Percentiles rank a stretch among this genome's conserved stretches.
Conservation (phyloP, 108 stramenopile species). For the Skeletonema potamos region DNA sequence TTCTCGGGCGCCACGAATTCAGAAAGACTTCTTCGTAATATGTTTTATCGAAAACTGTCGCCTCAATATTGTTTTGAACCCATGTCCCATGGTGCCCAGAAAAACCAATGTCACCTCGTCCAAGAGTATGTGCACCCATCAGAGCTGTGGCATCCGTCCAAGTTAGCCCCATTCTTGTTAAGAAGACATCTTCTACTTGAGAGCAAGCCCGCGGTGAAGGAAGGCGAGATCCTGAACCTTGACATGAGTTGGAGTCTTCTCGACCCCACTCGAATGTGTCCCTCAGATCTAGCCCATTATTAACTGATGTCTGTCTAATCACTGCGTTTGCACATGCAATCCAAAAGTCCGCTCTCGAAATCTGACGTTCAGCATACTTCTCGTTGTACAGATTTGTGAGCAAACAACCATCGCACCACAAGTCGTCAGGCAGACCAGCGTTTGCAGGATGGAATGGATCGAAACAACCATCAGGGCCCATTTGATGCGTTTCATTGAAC, state of each 20-base stretch:
- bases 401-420: slow-evolving; percentile 37
- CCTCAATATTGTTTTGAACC: slow-evolving; percentile 17
- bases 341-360: slow-evolving; percentile 52
- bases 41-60: slow-evolving; percentile 28
- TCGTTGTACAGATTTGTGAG: slow-evolving; percentile 19
- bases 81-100: slow-evolving; percentile 44
- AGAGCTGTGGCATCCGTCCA: slow-evolving; percentile 48
- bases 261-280: slow-evolving; percentile 37
- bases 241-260: slow-evolving; percentile 18
- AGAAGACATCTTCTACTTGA: slow-evolving; percentile 21
- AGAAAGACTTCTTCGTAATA: slow-evolving; percentile 41
- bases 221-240: slow-evolving; percentile 20
- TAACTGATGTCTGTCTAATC: slow-evolving; percentile 35
- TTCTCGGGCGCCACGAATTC: slow-evolving; percentile 38
- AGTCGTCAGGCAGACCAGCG: slow-evolving; percentile 26
- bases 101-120: slow-evolving; percentile 21
- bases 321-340: slow-evolving; percentile 44
- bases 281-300: slow-evolving; percentile 32
- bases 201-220: slow-evolving; percentile 29
- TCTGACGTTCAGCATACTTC: slow-evolving; percentile 19
- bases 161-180: slow-evolving; percentile 39
- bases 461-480: slow-evolving; percentile 50
- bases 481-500: slow-evolving; percentile 5
- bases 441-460: slow-evolving; percentile 28
- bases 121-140: slow-evolving; percentile 46